Percentiles rank a stretch among this genome's conserved stretches.
phyloP scores from a whole-genome alignment of 352 stramenopile genomes.

The Paralagenidium karlingii region DNA sequence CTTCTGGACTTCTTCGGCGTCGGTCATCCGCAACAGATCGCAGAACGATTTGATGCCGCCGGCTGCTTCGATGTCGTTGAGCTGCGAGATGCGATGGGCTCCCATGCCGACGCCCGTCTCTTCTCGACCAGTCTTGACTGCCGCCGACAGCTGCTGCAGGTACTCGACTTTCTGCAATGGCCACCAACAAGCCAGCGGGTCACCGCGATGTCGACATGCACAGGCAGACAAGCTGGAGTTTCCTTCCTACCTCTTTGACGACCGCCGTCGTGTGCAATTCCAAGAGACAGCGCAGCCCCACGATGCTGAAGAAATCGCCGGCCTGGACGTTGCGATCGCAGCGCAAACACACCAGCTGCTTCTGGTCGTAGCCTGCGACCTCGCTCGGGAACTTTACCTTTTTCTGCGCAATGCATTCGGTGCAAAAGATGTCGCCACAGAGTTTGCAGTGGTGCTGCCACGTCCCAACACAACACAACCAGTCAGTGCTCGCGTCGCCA shows the following conservation, averaged over 20 bases:
- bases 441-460: constrained; percentile 58
- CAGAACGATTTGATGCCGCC: constrained; percentile 65
- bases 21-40: constrained; percentile 26
- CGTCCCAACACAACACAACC: not conserved
- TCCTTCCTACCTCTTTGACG: constrained; percentile 17
- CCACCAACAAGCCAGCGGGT: not conserved
- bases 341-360: constrained; percentile 55
- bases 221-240: not conserved
- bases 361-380: constrained; percentile 39
- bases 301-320: constrained; percentile 62
- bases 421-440: constrained; percentile 62
- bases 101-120: constrained; percentile 57
- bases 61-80: constrained; percentile 77
- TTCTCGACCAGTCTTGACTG: constrained; percentile 37
- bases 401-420: constrained; percentile 48
- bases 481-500: not conserved
- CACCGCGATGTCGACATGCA: not conserved
- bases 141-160: constrained; percentile 38
- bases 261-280: constrained; percentile 18
- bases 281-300: constrained; percentile 43
- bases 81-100: constrained; percentile 53
- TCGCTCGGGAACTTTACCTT: constrained; percentile 55
- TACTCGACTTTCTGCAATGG: constrained; percentile 47
- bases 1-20: constrained; percentile 39
- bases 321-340: constrained; percentile 62